Evolutionary conservation across 352 stramenopile species (phyloP).

Genomic region (Pythium angustatum): DNA sequence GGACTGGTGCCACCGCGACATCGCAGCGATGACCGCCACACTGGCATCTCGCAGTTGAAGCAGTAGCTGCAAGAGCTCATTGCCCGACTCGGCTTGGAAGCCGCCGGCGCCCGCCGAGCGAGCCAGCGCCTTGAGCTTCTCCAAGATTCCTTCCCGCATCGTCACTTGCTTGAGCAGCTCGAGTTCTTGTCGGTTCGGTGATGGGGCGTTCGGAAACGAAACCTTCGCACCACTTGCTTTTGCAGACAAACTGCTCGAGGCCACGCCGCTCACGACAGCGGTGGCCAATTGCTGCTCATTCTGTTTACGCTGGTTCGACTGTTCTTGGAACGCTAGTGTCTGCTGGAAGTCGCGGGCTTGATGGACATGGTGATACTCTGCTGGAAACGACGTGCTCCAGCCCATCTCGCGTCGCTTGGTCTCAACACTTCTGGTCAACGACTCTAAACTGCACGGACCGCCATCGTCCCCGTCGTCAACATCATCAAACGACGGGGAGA

Average conservation of each 20-base stretch:
- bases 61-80: conserved; percentile 62
- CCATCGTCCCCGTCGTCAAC: conserved; percentile 17
- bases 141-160: conserved; percentile 61
- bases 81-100: conserved; percentile 48
- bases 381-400: conserved; percentile 71
- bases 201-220: conserved; percentile 15
- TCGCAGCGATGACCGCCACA: conserved; percentile 50
- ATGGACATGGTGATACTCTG: conserved; percentile 51
- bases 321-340: conserved; percentile 64
- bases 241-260: not conserved
- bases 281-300: conserved; percentile 27
- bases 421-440: conserved; percentile 17
- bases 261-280: conserved; percentile 17
- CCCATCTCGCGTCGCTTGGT: conserved; percentile 61
- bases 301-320: conserved; percentile 33
- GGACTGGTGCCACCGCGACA: conserved; percentile 56
- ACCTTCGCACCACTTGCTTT: not conserved
- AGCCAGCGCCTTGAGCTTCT: conserved; percentile 46
- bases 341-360: conserved; percentile 46
- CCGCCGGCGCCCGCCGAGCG: conserved; percentile 27
- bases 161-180: conserved; percentile 57
- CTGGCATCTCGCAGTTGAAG: conserved; percentile 62
- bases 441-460: not conserved
- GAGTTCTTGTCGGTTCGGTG: conserved; percentile 35
- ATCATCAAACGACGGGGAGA: conserved; percentile 18